These are phyloP conservation scores for Scutellaria baicalensis DNA, from an alignment of 257 asterid species.

Conservation along the genomic window DNA sequence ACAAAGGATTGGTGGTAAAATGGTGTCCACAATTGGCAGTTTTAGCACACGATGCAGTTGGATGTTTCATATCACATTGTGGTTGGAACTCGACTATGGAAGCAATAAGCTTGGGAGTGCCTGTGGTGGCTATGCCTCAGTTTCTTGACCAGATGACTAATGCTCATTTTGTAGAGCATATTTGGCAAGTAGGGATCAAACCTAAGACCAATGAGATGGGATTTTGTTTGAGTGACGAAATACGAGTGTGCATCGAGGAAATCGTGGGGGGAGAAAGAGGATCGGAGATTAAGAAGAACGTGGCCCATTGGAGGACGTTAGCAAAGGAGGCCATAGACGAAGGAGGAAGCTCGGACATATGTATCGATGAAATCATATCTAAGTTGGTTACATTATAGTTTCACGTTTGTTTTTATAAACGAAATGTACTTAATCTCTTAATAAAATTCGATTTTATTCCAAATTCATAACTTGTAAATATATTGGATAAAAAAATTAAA, in stretches of 20 bases:
- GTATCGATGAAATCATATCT: conserved; percentile 33
- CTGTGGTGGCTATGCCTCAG: conserved; percentile 51
- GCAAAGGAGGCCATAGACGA: conserved; percentile 39
- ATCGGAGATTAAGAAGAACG: conserved; percentile 26
- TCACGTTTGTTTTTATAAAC: neutral
- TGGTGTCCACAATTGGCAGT: conserved; percentile 56
- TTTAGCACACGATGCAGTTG: conserved; percentile 35
- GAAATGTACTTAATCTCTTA: too few species aligned
- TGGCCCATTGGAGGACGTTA: conserved; percentile 25
- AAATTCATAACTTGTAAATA: too few species aligned
- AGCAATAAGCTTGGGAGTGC: conserved; percentile 43
- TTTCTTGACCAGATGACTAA: conserved; percentile 45
- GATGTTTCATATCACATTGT: conserved; percentile 52
- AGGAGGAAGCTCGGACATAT: conserved; percentile 44
- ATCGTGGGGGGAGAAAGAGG: conserved; percentile 32
- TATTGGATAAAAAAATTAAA: too few species aligned
- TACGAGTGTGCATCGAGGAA: conserved; percentile 25
- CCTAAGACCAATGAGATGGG: conserved; percentile 27
- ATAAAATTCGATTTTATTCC: too few species aligned
- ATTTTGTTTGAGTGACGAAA: conserved; percentile 25
- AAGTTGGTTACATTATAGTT: neutral
- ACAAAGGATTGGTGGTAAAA: conserved; percentile 35
- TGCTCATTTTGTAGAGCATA: conserved; percentile 45
- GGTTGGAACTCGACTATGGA: conserved; percentile 59
- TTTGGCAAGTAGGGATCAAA: conserved; percentile 40